Percentiles rank a stretch among this genome's conserved stretches.
These are phyloP conservation scores for Penicillium decumbens DNA, from an alignment of 2,329 filamentous ascomycete species.

Conservation along the genomic window DNA sequence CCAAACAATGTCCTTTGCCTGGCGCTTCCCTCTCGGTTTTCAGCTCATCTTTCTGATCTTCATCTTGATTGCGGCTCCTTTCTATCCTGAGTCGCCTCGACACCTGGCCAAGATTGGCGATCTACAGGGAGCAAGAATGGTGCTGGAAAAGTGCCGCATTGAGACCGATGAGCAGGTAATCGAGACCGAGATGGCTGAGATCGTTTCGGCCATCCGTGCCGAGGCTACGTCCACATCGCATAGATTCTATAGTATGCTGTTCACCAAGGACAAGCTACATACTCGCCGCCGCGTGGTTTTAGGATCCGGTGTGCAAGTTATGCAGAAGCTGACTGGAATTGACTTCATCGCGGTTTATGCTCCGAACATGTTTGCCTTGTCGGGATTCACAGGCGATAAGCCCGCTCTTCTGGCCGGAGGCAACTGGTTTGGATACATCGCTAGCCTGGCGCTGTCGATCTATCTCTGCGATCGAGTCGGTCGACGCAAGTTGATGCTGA, in stretches of 20 bases:
- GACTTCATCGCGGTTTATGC: constrained; percentile 24
- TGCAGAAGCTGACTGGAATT: constrained; percentile 24
- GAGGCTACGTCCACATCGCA: constrained; percentile 21
- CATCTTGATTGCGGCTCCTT: constrained; percentile 49
- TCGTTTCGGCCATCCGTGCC: constrained; percentile 22
- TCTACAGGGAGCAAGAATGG: constrained; percentile 17
- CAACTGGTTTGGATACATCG: constrained; percentile 24
- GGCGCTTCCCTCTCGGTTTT: constrained; percentile 60
- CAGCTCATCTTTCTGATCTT: constrained; percentile 56
- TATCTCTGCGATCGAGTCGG: constrained; percentile 15
- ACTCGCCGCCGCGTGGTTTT: constrained; percentile 21
- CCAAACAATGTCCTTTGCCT: constrained; percentile 38
- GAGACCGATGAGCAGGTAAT: constrained; percentile 11
- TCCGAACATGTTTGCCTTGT: constrained; percentile 20
- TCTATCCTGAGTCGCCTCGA: constrained; percentile 47
- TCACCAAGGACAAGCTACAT: constrained; percentile 20
- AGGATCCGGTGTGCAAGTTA: constrained; percentile 20
- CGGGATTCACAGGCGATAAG: constrained; percentile 20
- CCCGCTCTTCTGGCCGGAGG: constrained; percentile 21
- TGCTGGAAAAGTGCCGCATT: constrained; percentile 7
- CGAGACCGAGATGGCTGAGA: constrained; percentile 23
- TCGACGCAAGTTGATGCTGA: constrained; percentile 23
- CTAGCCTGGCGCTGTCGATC: constrained; percentile 17
- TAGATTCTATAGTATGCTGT: constrained; percentile 23
- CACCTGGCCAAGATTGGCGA: constrained; percentile 22